phyloP scores from a whole-genome alignment of 192 early-diverging fungal species.

The Podila verticillata region DNA sequence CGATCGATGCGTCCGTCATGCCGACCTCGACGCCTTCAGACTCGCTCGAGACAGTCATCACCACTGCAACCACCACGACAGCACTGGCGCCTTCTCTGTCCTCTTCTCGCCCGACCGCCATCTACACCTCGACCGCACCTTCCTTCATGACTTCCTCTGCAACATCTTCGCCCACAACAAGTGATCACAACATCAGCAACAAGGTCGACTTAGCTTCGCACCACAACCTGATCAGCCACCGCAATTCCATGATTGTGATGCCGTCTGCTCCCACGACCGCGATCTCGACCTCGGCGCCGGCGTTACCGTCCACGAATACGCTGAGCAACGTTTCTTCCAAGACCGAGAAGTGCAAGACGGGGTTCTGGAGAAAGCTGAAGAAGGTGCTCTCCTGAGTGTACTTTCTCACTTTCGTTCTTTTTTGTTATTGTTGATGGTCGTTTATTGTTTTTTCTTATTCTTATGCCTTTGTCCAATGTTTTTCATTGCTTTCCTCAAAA shows the following conservation, averaged over 20 bases:
- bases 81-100: background rate
- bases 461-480: too few relatives aligned
- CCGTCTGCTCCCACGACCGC: background rate
- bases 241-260: background rate
- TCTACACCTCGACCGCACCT: background rate
- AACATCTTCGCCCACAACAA: background rate
- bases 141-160: background rate
- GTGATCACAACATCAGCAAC: background rate
- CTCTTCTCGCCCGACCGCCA: background rate
- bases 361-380: constrained; percentile 11
- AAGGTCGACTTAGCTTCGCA: background rate
- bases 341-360: background rate
- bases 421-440: too few relatives aligned
- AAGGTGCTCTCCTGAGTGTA: background rate
- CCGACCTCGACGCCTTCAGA: background rate
- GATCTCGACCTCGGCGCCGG: constrained; percentile 1
- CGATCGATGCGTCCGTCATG: background rate
- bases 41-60: background rate
- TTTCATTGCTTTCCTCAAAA: too few relatives aligned
- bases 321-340: background rate
- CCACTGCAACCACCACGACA: background rate
- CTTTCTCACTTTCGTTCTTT: too few relatives aligned
- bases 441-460: too few relatives aligned
- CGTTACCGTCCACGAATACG: background rate
- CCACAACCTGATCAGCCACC: background rate